Percentiles rank a stretch among this genome's conserved stretches.
These are phyloP conservation scores for Candida mattraensis DNA, from an alignment of 805 yeast species.

Conservation along the genomic window DNA sequence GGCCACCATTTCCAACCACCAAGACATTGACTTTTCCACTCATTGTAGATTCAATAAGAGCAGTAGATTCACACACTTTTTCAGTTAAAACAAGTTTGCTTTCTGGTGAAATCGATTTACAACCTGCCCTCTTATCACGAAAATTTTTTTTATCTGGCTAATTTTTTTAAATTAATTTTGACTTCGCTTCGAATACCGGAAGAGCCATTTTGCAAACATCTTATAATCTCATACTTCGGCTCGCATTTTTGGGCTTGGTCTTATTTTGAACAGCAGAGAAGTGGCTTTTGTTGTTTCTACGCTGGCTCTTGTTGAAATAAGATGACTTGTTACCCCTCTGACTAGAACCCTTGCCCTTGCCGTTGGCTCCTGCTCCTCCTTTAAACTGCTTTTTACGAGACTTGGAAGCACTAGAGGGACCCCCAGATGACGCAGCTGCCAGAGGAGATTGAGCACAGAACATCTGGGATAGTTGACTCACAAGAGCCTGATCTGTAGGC, in stretches of 20 bases:
- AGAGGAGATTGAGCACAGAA: slow-evolving; percentile 8
- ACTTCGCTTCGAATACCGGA: too few species aligned
- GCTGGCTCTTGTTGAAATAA: slow-evolving; percentile 9
- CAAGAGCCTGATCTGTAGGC: slow-evolving; percentile 9
- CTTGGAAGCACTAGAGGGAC: too few species aligned
- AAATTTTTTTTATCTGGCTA: too few species aligned
- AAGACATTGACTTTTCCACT: slow-evolving; percentile 53
- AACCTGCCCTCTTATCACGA: too few species aligned
- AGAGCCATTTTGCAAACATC: too few species aligned
- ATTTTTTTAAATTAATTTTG: too few species aligned
- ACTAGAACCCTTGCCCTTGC: slow-evolving; percentile 12
- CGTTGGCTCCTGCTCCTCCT: not conserved
- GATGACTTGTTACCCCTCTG: slow-evolving; percentile 15
- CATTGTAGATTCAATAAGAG: slow-evolving; percentile 8
- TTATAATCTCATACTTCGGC: too few species aligned
- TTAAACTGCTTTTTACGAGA: not conserved
- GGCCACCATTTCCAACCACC: slow-evolving; percentile 96
- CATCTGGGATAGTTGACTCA: slow-evolving; percentile 20
- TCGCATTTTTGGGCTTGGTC: too few species aligned
- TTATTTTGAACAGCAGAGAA: not conserved
- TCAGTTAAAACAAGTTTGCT: not conserved
- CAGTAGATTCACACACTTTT: too few species aligned
- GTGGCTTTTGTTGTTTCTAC: not conserved
- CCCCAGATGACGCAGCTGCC: not conserved
- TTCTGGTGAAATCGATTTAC: too few species aligned